These are phyloP conservation scores for Grigorovia transvaalensis DNA, from an alignment of 805 yeast genomes.

Conservation along the genomic window DNA sequence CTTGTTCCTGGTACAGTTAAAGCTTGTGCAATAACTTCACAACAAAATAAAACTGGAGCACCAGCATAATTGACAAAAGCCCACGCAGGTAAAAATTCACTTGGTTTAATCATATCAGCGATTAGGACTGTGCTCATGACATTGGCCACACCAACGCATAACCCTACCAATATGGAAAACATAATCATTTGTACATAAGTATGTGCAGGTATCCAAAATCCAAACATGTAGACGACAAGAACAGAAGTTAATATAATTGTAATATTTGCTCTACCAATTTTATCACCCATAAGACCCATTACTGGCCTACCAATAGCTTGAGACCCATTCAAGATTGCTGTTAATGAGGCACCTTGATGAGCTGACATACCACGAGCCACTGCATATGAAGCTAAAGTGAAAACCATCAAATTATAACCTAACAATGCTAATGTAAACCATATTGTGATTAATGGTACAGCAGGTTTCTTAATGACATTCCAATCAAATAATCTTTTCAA, in stretches of 20 bases:
- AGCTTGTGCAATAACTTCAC: conserved; percentile 47
- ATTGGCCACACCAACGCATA: conserved; percentile 36
- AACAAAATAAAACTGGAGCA: conserved; percentile 31
- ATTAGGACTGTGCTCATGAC: conserved; percentile 33
- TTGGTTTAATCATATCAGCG: conserved; percentile 33
- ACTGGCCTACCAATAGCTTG: conserved; percentile 41
- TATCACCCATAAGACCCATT: conserved; percentile 37
- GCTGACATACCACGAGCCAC: conserved; percentile 36
- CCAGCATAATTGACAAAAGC: conserved; percentile 26
- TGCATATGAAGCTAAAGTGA: conserved; percentile 38
- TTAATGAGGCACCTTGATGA: conserved; percentile 35
- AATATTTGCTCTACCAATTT: conserved; percentile 38
- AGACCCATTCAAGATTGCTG: conserved; percentile 36
- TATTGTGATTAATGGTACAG: conserved; percentile 26
- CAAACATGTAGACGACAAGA: conserved; percentile 31
- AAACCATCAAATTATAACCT: conserved; percentile 36
- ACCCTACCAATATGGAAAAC: conserved; percentile 36
- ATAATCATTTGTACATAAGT: conserved; percentile 33
- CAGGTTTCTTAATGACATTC: conserved; percentile 15
- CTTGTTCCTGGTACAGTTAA: conserved; percentile 24
- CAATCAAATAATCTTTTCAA: conserved; percentile 10
- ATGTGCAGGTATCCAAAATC: conserved; percentile 39
- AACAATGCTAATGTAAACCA: conserved; percentile 31
- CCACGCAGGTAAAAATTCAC: conserved; percentile 32
- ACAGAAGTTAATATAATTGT: conserved; percentile 31